Percentiles rank a stretch among this genome's conserved stretches.
These are phyloP conservation scores for Trypanosomatidae sp. DNA, from an alignment of 208 protist genomes.

Conservation along the genomic window DNA sequence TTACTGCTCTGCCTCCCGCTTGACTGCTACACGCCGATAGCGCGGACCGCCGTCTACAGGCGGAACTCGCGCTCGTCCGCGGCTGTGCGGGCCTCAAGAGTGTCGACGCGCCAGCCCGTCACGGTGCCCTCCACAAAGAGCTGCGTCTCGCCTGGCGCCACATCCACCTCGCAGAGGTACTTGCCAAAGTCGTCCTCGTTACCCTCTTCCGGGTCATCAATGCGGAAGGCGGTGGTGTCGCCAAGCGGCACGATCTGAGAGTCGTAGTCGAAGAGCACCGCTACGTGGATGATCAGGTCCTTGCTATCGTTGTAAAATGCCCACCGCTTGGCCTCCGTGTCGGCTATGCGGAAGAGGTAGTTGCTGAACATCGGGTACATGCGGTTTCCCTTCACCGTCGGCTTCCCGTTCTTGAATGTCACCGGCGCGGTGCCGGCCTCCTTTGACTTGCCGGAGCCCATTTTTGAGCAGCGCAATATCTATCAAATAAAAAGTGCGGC, in stretches of 20 bases:
- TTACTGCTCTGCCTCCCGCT: neutral
- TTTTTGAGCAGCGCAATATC: no score
- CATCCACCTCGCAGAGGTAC: slow-evolving; percentile 77
- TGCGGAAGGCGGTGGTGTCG: slow-evolving; percentile 65
- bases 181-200: slow-evolving; percentile 77
- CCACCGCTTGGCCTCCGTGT: slow-evolving; percentile 36
- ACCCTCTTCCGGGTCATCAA: slow-evolving; percentile 75
- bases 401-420: slow-evolving; percentile 61
- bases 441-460: slow-evolving; percentile 40
- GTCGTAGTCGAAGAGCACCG: slow-evolving; percentile 62
- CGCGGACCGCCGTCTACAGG: slow-evolving; percentile 36
- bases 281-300: slow-evolving; percentile 35
- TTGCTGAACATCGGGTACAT: slow-evolving; percentile 79
- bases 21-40: no score
- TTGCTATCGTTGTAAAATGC: slow-evolving; percentile 70
- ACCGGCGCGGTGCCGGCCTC: slow-evolving; percentile 11
- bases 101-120: slow-evolving; percentile 79
- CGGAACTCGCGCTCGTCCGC: slow-evolving; percentile 62
- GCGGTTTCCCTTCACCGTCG: slow-evolving; percentile 40
- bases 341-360: slow-evolving; percentile 55
- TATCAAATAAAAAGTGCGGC: no score
- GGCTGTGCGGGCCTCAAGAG: slow-evolving; percentile 65
- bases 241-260: slow-evolving; percentile 70
- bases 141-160: slow-evolving; percentile 63
- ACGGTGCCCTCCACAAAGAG: slow-evolving; percentile 71